Percentiles rank a stretch among this genome's conserved stretches.
phyloP scores from a whole-genome alignment of 768 basidiomycete genomes.

The Suillus americanus region DNA sequence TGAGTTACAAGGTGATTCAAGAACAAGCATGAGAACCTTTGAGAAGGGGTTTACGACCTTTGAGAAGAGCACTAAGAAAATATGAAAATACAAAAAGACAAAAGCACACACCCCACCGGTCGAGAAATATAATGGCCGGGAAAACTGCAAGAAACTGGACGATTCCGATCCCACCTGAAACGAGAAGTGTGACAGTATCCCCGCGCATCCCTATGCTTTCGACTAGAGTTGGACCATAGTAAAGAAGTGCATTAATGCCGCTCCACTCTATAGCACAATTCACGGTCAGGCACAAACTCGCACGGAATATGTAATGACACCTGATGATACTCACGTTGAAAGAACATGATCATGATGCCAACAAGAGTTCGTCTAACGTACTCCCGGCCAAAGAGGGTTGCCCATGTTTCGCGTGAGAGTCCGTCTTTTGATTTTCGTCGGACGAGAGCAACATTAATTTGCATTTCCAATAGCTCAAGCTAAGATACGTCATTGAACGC shows the following conservation, averaged over 20 bases:
- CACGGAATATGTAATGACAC: conserved; percentile 20
- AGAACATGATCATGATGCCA: conserved; percentile 76
- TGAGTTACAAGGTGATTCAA: not conserved
- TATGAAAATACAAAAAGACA: not conserved
- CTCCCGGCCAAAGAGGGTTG: conserved; percentile 48
- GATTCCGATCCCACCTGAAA: conserved; percentile 77
- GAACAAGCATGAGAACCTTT: conserved; percentile 34
- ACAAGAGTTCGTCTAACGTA: conserved; percentile 65
- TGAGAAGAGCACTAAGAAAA: conserved; percentile 5
- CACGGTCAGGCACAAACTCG: not conserved
- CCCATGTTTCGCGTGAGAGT: conserved; percentile 47
- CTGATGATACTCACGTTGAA: conserved; percentile 56
- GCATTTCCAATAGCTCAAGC: conserved; percentile 79
- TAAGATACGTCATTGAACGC: conserved; percentile 23
- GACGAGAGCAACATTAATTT: conserved; percentile 58
- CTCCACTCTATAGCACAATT: conserved; percentile 63
- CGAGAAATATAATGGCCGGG: conserved; percentile 72
- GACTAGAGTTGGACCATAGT: conserved; percentile 78
- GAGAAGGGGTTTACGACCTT: conserved; percentile 66
- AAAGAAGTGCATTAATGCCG: conserved; percentile 82
- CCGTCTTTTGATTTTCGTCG: conserved; percentile 30
- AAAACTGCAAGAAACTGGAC: conserved; percentile 75
- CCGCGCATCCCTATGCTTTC: conserved; percentile 61
- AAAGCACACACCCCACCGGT: conserved; percentile 50
- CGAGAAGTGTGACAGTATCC: conserved; percentile 59